Percentiles rank a stretch among this genome's conserved stretches.
phyloP scores from a whole-genome alignment of 1,284 basidiomycete genomes.

The Pholiota adiposa region DNA sequence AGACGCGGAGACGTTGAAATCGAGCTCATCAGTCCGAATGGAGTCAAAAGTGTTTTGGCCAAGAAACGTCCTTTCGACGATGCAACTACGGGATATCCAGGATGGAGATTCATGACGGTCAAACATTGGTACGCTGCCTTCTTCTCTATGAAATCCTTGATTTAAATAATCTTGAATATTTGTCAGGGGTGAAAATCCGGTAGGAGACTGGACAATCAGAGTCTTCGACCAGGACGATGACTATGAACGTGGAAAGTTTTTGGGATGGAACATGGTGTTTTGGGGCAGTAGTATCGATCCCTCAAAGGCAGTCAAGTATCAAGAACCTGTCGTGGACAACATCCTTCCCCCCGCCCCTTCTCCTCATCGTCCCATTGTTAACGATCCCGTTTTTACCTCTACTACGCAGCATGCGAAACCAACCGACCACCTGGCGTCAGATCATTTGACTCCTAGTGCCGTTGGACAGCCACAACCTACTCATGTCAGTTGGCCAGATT shows the following conservation, averaged over 20 bases:
- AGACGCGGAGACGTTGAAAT: slow-evolving; percentile 93
- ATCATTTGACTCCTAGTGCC: slow-evolving; percentile 59
- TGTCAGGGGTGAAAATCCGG: slow-evolving; percentile 86
- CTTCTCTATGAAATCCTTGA: neutral
- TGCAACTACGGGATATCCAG: slow-evolving; percentile 77
- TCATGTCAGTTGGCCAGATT: slow-evolving; percentile 44
- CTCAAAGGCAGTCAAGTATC: slow-evolving; percentile 65
- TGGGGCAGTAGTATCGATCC: slow-evolving; percentile 92
- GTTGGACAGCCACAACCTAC: slow-evolving; percentile 70
- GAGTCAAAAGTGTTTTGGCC: slow-evolving; percentile 85
- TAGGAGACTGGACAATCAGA: slow-evolving; percentile 89
- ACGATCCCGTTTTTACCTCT: slow-evolving; percentile 40
- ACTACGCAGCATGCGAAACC: slow-evolving; percentile 81
- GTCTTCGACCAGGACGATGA: slow-evolving; percentile 74
- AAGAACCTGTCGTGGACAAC: slow-evolving; percentile 55
- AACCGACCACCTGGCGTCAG: slow-evolving; percentile 83
- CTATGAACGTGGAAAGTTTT: slow-evolving; percentile 74
- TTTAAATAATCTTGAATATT: slow-evolving; percentile 20
- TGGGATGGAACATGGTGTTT: slow-evolving; percentile 90
- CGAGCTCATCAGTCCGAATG: slow-evolving; percentile 83
- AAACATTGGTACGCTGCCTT: slow-evolving; percentile 86
- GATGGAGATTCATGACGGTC: slow-evolving; percentile 97
- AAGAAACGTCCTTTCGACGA: slow-evolving; percentile 74
- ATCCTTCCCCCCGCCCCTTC: slow-evolving; percentile 53
- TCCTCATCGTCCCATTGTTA: slow-evolving; percentile 32